These are phyloP conservation scores for Aspergillus hiratsukae DNA, from an alignment of 2,329 filamentous ascomycete genomes.

Conservation along the genomic window DNA sequence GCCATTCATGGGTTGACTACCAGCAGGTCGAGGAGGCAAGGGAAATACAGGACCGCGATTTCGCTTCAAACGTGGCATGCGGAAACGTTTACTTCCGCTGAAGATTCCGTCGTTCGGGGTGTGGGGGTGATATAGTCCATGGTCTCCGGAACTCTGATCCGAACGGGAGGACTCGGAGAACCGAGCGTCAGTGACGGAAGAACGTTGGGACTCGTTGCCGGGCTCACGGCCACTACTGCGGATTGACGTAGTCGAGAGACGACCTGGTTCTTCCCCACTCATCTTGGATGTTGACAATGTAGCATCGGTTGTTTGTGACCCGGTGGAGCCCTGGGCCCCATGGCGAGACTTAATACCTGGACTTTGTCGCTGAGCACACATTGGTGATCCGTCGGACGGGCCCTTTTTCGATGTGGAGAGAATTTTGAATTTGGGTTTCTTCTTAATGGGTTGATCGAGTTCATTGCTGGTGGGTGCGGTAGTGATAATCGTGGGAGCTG, in stretches of 20 bases:
- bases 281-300: constrained; percentile 42
- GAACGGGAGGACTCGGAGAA: constrained; percentile 86
- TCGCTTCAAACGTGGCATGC: constrained; percentile 69
- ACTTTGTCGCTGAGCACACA: constrained; percentile 3
- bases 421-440: constrained; percentile 39
- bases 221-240: constrained; percentile 53
- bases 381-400: constrained; percentile 27
- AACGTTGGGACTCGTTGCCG: constrained; percentile 57
- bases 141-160: constrained; percentile 73
- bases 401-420: constrained; percentile 30
- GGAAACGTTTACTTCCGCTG: constrained; percentile 71
- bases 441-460: constrained; percentile 42
- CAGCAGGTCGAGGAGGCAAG: constrained; percentile 66
- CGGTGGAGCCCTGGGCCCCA: constrained; percentile 23
- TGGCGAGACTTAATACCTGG: constrained; percentile 16
- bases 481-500: constrained; percentile 72
- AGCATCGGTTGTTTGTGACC: constrained; percentile 26
- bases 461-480: constrained; percentile 76
- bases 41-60: constrained; percentile 79
- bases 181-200: constrained; percentile 60
- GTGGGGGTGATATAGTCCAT: constrained; percentile 54
- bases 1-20: constrained; percentile 10
- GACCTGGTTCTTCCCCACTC: constrained; percentile 59
- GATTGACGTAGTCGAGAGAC: constrained; percentile 46
- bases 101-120: constrained; percentile 61